Conservation (phyloP, 495 filamentous ascomycete genomes). For the Trichoderma virens region DNA sequence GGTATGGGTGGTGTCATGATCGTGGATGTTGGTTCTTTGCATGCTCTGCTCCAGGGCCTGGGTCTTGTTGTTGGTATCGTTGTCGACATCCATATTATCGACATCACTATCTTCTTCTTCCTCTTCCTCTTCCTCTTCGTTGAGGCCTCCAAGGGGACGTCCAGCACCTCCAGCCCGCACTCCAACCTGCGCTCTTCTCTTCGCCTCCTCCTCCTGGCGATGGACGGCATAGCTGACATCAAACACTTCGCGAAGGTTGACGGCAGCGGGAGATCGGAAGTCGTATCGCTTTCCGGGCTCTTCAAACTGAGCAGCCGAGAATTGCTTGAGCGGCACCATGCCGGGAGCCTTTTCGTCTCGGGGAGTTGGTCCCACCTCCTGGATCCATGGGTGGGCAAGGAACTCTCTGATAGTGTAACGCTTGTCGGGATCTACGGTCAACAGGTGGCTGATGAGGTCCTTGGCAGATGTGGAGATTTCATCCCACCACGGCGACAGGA, state of each 20-base stretch:
- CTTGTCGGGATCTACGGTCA: conserved; percentile 88
- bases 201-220: conserved; percentile 90
- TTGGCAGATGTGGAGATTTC: conserved; percentile 94
- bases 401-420: conserved; percentile 86
- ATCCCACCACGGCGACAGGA: conserved; percentile 98
- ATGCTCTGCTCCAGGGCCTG: conserved; percentile 79
- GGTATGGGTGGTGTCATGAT: conserved; percentile 40
- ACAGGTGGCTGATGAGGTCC: conserved; percentile 85
- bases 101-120: conserved; percentile 23
- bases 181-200: conserved; percentile 75
- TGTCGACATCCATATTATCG: conserved; percentile 36
- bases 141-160: conserved; percentile 54
- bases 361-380: conserved; percentile 44
- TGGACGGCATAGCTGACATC: conserved; percentile 96
- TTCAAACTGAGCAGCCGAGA: conserved; percentile 48
- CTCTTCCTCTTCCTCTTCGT: conserved; percentile 52
- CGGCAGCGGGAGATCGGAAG: conserved; percentile 90
- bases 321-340: conserved; percentile 39
- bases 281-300: conserved; percentile 66
- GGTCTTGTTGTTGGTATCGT: conserved; percentile 53
- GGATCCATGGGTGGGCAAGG: conserved; percentile 87
- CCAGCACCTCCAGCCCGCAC: conserved; percentile 38
- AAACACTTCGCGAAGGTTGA: conserved; percentile 94
- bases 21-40: conserved; percentile 68
- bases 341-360: conserved; percentile 56